A percentile compares a stretch with the other conserved stretches of the same genome.
Evolutionary conservation across 2,329 filamentous ascomycete genomes (phyloP).

Genomic region (Pseudogymnoascus destructans): DNA sequence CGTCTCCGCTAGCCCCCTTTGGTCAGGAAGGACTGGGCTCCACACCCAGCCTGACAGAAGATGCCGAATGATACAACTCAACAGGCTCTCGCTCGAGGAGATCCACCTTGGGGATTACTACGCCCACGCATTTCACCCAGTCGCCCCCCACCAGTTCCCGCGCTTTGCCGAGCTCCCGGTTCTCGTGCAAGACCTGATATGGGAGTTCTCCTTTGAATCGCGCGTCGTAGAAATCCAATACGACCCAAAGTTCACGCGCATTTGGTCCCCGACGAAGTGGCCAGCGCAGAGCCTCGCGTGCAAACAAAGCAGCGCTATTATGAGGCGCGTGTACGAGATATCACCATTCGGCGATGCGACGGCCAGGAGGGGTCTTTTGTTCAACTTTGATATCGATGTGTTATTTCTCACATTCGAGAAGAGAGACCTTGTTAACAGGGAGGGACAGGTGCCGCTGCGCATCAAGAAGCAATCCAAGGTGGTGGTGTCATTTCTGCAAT

Average conservation of each 20-base stretch:
- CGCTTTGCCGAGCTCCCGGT: background rate
- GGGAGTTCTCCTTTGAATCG: background rate
- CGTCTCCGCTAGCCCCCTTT: background rate
- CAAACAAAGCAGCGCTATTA: background rate
- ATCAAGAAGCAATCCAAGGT: background rate
- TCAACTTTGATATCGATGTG: background rate
- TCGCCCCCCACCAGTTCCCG: background rate
- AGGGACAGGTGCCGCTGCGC: background rate
- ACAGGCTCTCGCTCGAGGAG: background rate
- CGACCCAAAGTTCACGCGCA: background rate
- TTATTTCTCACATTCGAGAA: background rate
- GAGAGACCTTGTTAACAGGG: background rate
- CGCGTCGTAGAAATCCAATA: background rate
- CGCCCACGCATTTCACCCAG: background rate
- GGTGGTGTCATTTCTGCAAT: background rate
- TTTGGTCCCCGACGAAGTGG: background rate
- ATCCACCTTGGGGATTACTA: background rate
- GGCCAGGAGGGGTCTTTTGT: background rate
- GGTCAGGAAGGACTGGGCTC: background rate
- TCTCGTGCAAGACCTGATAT: background rate
- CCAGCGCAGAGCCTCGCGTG: background rate
- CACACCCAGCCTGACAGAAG: background rate
- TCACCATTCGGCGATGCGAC: background rate
- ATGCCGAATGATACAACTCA: background rate
- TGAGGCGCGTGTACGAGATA: background rate